phyloP scores from a whole-genome alignment of 768 basidiomycete species.

The Boletus rufocinnamomeus region DNA sequence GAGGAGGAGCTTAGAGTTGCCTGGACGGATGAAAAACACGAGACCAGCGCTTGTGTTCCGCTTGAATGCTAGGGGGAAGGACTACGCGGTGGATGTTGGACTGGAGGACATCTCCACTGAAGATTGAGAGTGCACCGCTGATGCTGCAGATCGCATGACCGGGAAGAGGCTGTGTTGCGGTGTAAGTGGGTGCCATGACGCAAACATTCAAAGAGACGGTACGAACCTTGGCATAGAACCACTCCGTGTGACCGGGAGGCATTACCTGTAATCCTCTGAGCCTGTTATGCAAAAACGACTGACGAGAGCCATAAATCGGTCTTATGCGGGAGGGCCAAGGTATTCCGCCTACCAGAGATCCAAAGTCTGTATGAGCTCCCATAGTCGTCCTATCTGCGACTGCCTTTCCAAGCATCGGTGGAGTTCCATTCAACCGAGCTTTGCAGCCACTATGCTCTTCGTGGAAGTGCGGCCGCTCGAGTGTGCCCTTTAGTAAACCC shows the following conservation, averaged over 20 bases:
- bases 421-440: conserved; percentile 52
- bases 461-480: conserved; percentile 44
- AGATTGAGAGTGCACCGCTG: conserved; percentile 61
- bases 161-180: conserved; percentile 44
- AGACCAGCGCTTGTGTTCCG: conserved; percentile 58
- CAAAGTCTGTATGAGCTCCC: conserved; percentile 75
- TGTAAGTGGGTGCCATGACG: not conserved
- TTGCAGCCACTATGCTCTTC: conserved; percentile 59
- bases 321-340: not conserved
- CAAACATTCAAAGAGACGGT: not conserved
- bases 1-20: conserved; percentile 49
- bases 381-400: conserved; percentile 42
- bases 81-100: conserved; percentile 68
- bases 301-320: not conserved
- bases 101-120: conserved; percentile 63
- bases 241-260: conserved; percentile 57
- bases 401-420: conserved; percentile 36
- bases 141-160: conserved; percentile 62
- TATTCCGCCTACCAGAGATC: conserved; percentile 52
- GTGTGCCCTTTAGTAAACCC: conserved; percentile 50
- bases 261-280: conserved; percentile 73
- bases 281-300: conserved; percentile 70
- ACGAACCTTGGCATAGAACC: conserved; percentile 66
- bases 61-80: conserved; percentile 61
- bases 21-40: conserved; percentile 69